Base-by-base conservation (phyloP, 2,329 filamentous ascomycete genomes). In the Pseudogymnoascus sp. region DNA sequence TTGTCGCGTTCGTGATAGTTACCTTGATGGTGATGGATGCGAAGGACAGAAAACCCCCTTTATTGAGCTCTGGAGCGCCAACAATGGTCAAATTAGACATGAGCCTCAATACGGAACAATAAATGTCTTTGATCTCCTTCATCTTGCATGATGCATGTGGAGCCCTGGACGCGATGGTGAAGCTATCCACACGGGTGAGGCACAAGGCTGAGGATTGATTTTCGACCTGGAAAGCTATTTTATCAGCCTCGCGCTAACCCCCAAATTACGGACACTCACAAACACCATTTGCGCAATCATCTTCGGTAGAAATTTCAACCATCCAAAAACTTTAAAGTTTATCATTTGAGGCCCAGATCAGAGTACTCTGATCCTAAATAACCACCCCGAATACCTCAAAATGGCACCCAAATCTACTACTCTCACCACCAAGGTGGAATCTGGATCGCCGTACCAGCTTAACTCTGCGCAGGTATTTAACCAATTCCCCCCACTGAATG, bases 391-490 rank as follows among this genome's bases (percentile, higher is more conserved):
- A 60, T 60, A 60, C 22, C 22, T 58, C 18, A 60, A 39, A 57
- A 73, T 72, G 70, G 65, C 70, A 25, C 62, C 68, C 4, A 63
- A 60, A 47, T 66, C 69, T 43, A 69, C 66, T 22, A 59, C 66
- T 14, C 62, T 72, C 62, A 73, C 69, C 63, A 66, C 64, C 11
- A 72, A 72, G 67, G 69, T 67, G 62, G 65, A 69, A 57, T 70
- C 62, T 62, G 71, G 70, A 62, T 69, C 70, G 12, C 69, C 70
- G 22, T 72, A 71, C 62, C 70, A 71, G 61, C 67, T 72, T 28
- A 67, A 67, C 64, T 58, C 61, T n/a, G 67, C 67, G 12, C 71
- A 73, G 66, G 71, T 72, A 63, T 61, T 61, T 37, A 35, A 35
- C 54, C 35, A 38, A 34, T 34, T 34, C 54, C 30, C 54, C 30